Base-by-base conservation (phyloP, 2,329 filamentous ascomycete genomes). In the Penicillium sp. region DNA sequence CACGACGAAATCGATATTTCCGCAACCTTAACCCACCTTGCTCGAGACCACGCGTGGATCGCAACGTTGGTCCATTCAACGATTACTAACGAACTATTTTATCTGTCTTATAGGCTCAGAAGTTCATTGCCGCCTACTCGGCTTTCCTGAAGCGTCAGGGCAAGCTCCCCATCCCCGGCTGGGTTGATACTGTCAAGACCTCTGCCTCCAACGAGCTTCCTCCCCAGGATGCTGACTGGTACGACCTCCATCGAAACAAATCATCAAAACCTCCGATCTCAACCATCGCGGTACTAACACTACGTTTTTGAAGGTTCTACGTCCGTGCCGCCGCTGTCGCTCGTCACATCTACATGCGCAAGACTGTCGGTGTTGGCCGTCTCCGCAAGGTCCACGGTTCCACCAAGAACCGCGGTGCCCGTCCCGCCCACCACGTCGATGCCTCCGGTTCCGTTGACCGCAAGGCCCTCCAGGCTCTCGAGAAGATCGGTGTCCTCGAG, bases 181-280 rank as follows among this genome's bases (percentile, higher is more conserved):
- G 91, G 91, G 91, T 96, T 75, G 93, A 98, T 75, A 96, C 91
- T 70, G 93, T 97, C 80, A 98, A 98, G 87, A 96, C 91, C 66
- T 91, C 89, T 69, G 82, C 85, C 73, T 86, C 87, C 74, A 95
- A 95, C 79, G 93, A 98, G 82, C 87, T 98, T 66, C 91, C 91
- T 70, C 93, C 91, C 70, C 90, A 97, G 84, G 86, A 90, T 76
- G 88, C 90, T 73, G 93, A 98, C 83, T 98, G 93, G 93, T 94
- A 84, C 81, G 88, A 84, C 44, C 27, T 28, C 11, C 29, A 32
- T 76, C 75, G 26, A 25, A 42, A 39, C 32, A 12, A 29, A 38
- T 38, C 25, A 38, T 11, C 28, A 5, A 36, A 26, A 41, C 9
- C 39, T 24, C 29, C 9, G 18, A 18, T 27, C n/a, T 28, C 13